Evolutionary conservation across 1,139 yeast species (phyloP), one percentile per base, ranked within the genome.

Genomic region (Geotrichum phurueaensis): DNA sequence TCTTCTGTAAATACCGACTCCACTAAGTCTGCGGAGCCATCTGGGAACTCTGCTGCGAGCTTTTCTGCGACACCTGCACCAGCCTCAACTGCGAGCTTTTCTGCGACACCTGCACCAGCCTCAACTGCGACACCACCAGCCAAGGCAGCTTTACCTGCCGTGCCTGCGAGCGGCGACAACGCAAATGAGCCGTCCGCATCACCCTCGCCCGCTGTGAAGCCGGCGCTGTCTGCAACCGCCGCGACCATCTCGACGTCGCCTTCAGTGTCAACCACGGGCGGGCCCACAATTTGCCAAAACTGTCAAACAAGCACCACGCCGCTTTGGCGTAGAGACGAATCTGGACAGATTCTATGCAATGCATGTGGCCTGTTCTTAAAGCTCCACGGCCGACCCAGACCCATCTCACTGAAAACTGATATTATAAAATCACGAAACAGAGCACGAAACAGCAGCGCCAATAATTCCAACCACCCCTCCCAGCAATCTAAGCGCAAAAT

Each of bases 251-350:
- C 45, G 18, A 33, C 54, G 12, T 52, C 59, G 12, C 48, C 57
- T 9, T 23, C 56, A 22, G 49, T 47, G 31, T 53, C 52, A 9
- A 10, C 59, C 2, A 39, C 58, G 23, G 54, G 54, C 27, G 59
- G 56, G 20, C 67, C 66, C 6, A 92, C 97, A 1, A 81, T 87
- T 25, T 91, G 97, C 73, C 89, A 87, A 67, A 91, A 91, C 73
- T 91, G 97, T 75, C 82, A 87, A 69, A 91, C 97, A 1, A 89
- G 90, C 62, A 91, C 94, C 1, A 91, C 97, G 1, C 97, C 97
- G 1, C 77, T 91, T 29, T 91, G 97, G 97, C 81, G 97, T 72
- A 79, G 97, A 67, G 97, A 91, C 73, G 97, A 90, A 71, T 84
- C 88, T 27, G 97, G 97, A 15, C 95, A 90, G 67, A 96, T 91